Evolutionary conservation across 2,329 filamentous ascomycete species (phyloP).

Genomic region (Monilinia fructicola): DNA sequence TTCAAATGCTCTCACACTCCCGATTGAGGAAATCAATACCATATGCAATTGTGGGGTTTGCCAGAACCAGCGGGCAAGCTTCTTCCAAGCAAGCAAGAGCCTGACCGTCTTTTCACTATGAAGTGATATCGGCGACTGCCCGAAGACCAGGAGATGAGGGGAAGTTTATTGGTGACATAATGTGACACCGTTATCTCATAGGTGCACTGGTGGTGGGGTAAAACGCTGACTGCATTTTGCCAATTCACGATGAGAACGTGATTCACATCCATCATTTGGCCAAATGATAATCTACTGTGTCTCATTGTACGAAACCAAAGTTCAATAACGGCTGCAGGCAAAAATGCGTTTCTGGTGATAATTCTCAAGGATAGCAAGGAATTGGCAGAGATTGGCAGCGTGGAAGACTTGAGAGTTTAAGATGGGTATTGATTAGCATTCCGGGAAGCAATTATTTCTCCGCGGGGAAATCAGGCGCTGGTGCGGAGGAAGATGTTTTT

Average conservation of each 20-base stretch:
- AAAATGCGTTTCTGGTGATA: conserved; percentile 23
- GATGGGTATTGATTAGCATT: conserved; percentile 24
- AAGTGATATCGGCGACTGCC: neutral
- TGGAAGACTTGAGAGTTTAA: conserved; percentile 5
- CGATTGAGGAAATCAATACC: neutral
- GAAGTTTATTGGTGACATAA: neutral
- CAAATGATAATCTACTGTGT: neutral
- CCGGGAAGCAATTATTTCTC: conserved; percentile 26
- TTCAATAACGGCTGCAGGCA: neutral
- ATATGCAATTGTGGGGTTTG: no score
- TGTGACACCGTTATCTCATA: neutral
- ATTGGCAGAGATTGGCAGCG: no score
- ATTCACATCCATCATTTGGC: neutral
- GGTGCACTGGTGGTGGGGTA: neutral
- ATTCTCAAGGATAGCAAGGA: conserved; percentile 5
- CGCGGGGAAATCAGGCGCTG: neutral
- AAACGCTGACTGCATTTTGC: neutral
- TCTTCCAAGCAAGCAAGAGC: neutral
- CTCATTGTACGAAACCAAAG: neutral
- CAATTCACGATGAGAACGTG: neutral
- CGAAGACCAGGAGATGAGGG: neutral
- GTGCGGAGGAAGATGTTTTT: neutral
- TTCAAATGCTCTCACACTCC: neutral
- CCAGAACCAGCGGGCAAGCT: neutral
- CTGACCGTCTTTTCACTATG: neutral